Evolutionary conservation across 129 eudicot species (phyloP).

Genomic region (Lactuca saligna): DNA sequence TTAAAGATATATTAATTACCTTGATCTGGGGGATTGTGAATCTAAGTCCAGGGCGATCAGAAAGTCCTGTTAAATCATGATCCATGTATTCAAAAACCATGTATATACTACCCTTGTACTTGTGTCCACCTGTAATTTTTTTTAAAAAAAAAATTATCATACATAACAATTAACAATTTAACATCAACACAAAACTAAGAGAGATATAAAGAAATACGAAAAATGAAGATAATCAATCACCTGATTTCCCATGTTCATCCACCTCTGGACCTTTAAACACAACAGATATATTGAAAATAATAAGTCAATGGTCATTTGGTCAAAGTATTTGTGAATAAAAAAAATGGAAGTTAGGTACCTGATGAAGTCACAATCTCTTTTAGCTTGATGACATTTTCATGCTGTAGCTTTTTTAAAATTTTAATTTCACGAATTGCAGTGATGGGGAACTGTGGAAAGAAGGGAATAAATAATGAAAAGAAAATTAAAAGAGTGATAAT

Average conservation of each 20-base stretch:
- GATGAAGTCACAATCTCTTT: conserved; percentile 73
- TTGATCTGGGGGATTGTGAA: conserved; percentile 90
- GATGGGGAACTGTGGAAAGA: conserved; percentile 49
- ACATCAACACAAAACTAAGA: conserved; percentile 11
- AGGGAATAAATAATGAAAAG: background rate
- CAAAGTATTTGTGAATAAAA: background rate
- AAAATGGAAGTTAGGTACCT: conserved; percentile 32
- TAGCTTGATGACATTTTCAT: conserved; percentile 59
- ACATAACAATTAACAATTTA: conserved; percentile 3
- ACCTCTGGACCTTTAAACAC: conserved; percentile 46
- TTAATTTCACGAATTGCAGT: conserved; percentile 74
- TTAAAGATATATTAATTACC: conserved; percentile 30
- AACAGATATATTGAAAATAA: background rate
- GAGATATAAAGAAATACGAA: conserved; percentile 4
- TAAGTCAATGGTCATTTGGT: background rate
- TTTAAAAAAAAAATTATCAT: conserved; percentile 16
- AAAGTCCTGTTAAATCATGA: conserved; percentile 94
- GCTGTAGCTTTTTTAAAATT: conserved; percentile 68
- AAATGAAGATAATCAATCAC: conserved; percentile 28
- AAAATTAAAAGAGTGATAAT: conserved; percentile 9
- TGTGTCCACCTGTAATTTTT: conserved; percentile 55
- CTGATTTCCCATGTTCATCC: conserved; percentile 60
- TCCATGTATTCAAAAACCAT: conserved; percentile 99
- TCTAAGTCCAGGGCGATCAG: conserved; percentile 95
- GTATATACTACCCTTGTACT: conserved; percentile 85